phyloP scores from a whole-genome alignment of 371 early-diverging fungal genomes.

The Rhizomucor pusillus region DNA sequence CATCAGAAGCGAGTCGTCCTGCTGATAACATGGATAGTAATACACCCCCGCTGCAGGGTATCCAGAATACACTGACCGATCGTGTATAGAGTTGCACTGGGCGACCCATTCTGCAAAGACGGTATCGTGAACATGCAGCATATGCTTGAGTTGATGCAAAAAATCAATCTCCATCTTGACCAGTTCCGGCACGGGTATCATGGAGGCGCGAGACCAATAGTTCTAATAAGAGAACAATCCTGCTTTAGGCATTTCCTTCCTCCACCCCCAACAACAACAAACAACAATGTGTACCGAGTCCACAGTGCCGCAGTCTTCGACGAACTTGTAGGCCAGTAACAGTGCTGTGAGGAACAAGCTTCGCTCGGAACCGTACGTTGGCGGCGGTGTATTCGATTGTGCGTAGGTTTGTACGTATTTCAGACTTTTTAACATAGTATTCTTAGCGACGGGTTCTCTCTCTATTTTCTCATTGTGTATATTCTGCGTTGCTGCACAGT shows the following conservation, averaged over 20 bases:
- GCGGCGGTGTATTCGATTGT: constrained; percentile 5
- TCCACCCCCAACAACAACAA: not conserved
- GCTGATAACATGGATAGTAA: constrained; percentile 1
- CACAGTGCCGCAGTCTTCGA: constrained; percentile 30
- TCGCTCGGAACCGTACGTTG: constrained; percentile 22
- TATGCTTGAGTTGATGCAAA: constrained; percentile 9
- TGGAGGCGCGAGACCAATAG: constrained; percentile 25
- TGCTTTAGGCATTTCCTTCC: not conserved
- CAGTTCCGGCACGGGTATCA: constrained; percentile 9
- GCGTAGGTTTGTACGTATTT: constrained; percentile 25
- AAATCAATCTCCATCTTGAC: constrained; percentile 12
- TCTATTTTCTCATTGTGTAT: not conserved
- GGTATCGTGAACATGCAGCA: constrained; percentile 9
- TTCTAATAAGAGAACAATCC: constrained; percentile 4
- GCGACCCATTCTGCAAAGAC: constrained; percentile 10
- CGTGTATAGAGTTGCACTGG: constrained; percentile 11
- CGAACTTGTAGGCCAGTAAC: constrained; percentile 32
- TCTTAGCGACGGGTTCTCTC: not conserved
- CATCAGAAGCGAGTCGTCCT: no score
- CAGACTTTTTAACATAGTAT: constrained; percentile 14
- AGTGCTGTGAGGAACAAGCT: constrained; percentile 32
- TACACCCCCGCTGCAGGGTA: constrained; percentile 3
- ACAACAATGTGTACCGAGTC: no score
- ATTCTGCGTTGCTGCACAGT: no score
- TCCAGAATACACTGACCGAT: constrained; percentile 2